Percentiles rank a stretch among this genome's conserved stretches.
These are phyloP conservation scores for Rutstroemia sp. DNA, from an alignment of 2,329 filamentous ascomycete species.

Conservation along the genomic window DNA sequence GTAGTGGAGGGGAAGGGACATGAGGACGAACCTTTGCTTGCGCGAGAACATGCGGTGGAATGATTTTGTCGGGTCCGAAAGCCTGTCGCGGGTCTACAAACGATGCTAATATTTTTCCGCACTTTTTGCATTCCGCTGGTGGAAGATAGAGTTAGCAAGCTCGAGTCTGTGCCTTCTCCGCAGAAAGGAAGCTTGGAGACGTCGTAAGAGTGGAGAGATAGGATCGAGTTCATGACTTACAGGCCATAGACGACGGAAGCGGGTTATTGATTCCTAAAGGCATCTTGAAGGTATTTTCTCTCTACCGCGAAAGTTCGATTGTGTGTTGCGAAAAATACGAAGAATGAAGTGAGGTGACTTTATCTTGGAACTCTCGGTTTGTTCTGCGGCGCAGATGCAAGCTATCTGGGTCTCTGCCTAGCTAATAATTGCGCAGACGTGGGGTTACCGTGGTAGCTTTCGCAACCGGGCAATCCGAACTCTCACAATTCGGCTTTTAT, in stretches of 20 bases:
- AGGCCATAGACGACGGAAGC: constrained; percentile 59
- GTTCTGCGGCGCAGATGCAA: neutral
- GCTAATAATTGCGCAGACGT: neutral
- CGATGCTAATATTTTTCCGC: constrained; percentile 87
- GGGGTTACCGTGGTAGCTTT: neutral
- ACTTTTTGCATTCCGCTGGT: constrained; percentile 93
- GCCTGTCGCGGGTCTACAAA: constrained; percentile 91
- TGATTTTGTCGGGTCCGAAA: constrained; percentile 95
- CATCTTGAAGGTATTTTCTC: constrained; percentile 7
- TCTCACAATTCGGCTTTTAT: neutral
- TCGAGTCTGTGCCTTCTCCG: neutral
- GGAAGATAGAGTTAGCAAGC: constrained; percentile 9
- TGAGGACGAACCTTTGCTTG: constrained; percentile 68
- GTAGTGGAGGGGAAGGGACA: neutral
- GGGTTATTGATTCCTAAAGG: constrained; percentile 59
- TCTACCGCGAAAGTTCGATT: neutral
- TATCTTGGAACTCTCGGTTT: too few relatives aligned
- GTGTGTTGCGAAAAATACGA: neutral
- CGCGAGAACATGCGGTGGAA: constrained; percentile 80
- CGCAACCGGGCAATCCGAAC: neutral
- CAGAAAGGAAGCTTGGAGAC: neutral
- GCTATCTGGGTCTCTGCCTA: neutral
- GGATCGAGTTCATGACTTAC: constrained; percentile 40
- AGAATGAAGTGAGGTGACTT: neutral
- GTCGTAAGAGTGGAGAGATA: constrained; percentile 9